A percentile compares a stretch with the other conserved stretches of the same genome.
These are phyloP conservation scores for Linderniella brevidens DNA, from an alignment of 257 asterid genomes.

Conservation along the genomic window DNA sequence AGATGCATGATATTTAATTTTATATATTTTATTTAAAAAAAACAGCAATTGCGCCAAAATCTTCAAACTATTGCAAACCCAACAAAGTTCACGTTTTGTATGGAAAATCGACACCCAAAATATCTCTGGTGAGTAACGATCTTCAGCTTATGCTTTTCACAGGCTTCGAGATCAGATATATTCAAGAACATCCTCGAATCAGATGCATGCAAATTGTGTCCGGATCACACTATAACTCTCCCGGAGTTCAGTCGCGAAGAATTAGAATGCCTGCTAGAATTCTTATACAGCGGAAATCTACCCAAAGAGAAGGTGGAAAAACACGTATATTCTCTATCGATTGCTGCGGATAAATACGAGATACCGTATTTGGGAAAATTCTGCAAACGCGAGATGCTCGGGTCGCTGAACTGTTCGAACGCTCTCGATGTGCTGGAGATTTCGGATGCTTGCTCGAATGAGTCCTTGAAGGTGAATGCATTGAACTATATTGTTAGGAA, in stretches of 20 bases:
- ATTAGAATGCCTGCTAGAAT: constrained; percentile 46
- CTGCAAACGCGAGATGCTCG: constrained; percentile 65
- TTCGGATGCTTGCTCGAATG: constrained; percentile 69
- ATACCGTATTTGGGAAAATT: constrained; percentile 56
- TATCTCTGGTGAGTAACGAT: too few relatives aligned
- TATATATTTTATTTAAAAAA: too few relatives aligned
- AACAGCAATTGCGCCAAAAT: too few relatives aligned
- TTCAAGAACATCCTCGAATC: constrained; percentile 57
- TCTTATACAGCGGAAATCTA: constrained; percentile 53
- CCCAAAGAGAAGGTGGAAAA: constrained; percentile 47
- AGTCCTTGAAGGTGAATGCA: constrained; percentile 45
- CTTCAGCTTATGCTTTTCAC: neutral
- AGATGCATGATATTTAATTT: too few relatives aligned
- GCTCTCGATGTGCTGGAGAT: constrained; percentile 67
- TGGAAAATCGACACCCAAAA: too few relatives aligned
- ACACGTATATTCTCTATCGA: constrained; percentile 53
- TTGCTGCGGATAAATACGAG: constrained; percentile 82
- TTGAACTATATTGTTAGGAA: constrained; percentile 58
- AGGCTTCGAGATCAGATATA: constrained; percentile 68
- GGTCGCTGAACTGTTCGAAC: constrained; percentile 39
- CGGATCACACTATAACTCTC: constrained; percentile 39
- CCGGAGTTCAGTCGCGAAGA: constrained; percentile 54
- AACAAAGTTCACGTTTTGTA: too few relatives aligned
- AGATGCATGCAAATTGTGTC: constrained; percentile 74
- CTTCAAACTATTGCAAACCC: too few relatives aligned